Evolutionary conservation across 1,284 basidiomycete genomes (phyloP), one percentile per base, ranked within the genome.

Genomic region (Tranzscheliella williamsii): DNA sequence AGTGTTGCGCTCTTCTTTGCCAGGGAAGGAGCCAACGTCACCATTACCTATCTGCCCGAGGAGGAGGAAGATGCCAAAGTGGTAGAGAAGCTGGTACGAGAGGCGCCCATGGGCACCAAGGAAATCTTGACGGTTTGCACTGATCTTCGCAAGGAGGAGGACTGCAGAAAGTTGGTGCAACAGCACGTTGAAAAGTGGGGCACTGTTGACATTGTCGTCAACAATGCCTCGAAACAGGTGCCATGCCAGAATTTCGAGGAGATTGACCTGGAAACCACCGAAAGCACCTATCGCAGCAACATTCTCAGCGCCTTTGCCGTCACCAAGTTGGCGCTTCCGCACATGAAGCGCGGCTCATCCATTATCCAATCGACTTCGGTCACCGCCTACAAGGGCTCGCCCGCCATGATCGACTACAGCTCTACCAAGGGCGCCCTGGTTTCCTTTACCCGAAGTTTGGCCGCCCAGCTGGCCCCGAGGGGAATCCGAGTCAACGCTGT

Each of bases 321-420:
- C 22, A 62, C 52, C 53, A 65, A 75, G 44, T 70, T 78, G 47
- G 82, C 85, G 5, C 66, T 85, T 7, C 84, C 85, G 15, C 82
- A 86, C 78, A 81, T 86, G 78, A 82, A 83, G 61, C 81, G 83
- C 27, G 85, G 85, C 3, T 79, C 81, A 2, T 79, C 80, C 24
- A 86, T 87, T 73, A 85, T 87, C 79, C 85, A 85, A 75, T 84
- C 84, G 7, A 81, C 84, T 5, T 84, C 82, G 9, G 85, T 87
- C 22, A 84, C 84, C 1, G 84, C 84, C 3, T 85, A 84, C 78
- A 81, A 82, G 53, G 80, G 79, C 9, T 45, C 39, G 11, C 44
- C 46, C 0, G 65, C 49, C 37, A 80, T 80, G 80, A 78, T 85
- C 30, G 85, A 86, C 75, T 86, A 84, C 56, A 48, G 64, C 18